Percentiles rank a stretch among this genome's conserved stretches.
phyloP scores from a whole-genome alignment of 768 basidiomycete genomes.

The Mycena sanguinolenta region DNA sequence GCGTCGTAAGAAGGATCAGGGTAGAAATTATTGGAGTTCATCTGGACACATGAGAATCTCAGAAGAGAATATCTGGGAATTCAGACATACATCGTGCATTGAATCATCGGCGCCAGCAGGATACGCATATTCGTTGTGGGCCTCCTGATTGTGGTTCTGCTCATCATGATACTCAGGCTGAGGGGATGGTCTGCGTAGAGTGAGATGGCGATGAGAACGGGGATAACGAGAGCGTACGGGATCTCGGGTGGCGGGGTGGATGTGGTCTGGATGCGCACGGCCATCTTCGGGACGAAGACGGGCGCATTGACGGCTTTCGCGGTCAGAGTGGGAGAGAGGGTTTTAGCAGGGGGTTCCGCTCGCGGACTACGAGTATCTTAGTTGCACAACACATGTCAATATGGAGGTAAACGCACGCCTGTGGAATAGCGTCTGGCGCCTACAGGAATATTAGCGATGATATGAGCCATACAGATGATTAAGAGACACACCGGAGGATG shows the following conservation, averaged over 20 bases:
- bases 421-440: constrained; percentile 42
- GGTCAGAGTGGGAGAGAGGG: constrained; percentile 54
- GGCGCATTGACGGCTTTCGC: constrained; percentile 86
- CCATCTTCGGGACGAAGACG: constrained; percentile 82
- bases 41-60: constrained; percentile 21
- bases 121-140: constrained; percentile 46
- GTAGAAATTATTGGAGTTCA: constrained; percentile 38
- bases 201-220: background rate
- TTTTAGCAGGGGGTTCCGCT: constrained; percentile 59
- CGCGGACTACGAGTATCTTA: constrained; percentile 46
- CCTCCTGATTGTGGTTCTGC: constrained; percentile 37
- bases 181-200: constrained; percentile 18
- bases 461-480: background rate
- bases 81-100: constrained; percentile 47
- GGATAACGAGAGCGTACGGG: constrained; percentile 37
- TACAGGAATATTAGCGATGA: constrained; percentile 17
- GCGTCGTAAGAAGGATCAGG: constrained; percentile 47
- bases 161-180: constrained; percentile 34
- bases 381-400: background rate
- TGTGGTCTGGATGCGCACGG: constrained; percentile 47
- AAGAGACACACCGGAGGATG: constrained; percentile 77
- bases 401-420: constrained; percentile 47
- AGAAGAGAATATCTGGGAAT: background rate
- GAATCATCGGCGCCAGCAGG: constrained; percentile 46
- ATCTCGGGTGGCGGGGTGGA: constrained; percentile 46